A percentile compares a stretch with the other conserved stretches of the same genome.
phyloP scores from a whole-genome alignment of 2,329 filamentous ascomycete genomes.

The Verticillium nubilum region DNA sequence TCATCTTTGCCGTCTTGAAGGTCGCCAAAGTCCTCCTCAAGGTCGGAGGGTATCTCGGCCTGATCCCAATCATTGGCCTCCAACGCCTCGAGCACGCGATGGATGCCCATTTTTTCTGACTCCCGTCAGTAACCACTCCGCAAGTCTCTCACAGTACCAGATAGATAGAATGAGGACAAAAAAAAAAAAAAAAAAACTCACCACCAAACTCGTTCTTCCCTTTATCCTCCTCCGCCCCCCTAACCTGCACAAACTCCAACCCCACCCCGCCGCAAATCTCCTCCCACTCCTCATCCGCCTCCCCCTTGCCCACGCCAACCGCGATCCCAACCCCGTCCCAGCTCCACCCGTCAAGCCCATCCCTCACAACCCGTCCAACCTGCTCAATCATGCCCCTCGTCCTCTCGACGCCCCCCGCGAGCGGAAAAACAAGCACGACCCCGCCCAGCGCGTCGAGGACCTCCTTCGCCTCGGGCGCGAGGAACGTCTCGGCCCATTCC shows the following conservation, averaged over 20 bases:
- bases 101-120: slow-evolving; percentile 54
- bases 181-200: slow-evolving; percentile 28
- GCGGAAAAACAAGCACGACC: slow-evolving; percentile 47
- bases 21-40: slow-evolving; percentile 20
- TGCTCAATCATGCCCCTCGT: slow-evolving; percentile 40
- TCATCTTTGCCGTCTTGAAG: slow-evolving; percentile 28
- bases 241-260: slow-evolving; percentile 58
- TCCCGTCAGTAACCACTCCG: background rate
- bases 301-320: slow-evolving; percentile 44
- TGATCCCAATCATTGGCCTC: slow-evolving; percentile 61
- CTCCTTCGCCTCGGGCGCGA: slow-evolving; percentile 55
- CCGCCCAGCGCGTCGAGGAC: slow-evolving; percentile 58
- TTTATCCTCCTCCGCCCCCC: slow-evolving; percentile 28
- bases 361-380: slow-evolving; percentile 48
- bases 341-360: slow-evolving; percentile 53
- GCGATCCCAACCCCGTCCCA: slow-evolving; percentile 63
- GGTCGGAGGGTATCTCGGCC: slow-evolving; percentile 18
- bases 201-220: slow-evolving; percentile 54
- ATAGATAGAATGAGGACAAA: no score
- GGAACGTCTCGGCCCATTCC: slow-evolving; percentile 55
- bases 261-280: slow-evolving; percentile 50
- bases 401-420: slow-evolving; percentile 19
- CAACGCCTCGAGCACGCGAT: slow-evolving; percentile 54
- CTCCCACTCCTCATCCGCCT: slow-evolving; percentile 49
- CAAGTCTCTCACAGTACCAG: background rate